Conservation (phyloP, 2,329 filamentous ascomycete genomes). For the Coniochaeta sp. region DNA sequence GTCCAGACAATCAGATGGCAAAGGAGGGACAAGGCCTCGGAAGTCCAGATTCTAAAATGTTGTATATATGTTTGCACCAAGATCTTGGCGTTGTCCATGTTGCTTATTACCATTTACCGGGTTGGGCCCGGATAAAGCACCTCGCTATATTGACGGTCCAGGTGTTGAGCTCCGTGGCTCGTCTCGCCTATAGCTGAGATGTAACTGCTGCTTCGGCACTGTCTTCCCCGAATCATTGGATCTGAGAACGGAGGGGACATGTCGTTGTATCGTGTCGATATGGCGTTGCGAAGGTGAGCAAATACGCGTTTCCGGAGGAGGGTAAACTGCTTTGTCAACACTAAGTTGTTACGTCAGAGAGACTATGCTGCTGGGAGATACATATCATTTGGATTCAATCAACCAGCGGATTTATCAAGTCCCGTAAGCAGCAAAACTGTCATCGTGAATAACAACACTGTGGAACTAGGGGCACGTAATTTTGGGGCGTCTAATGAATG, state of each 20-base stretch:
- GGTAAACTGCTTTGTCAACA: too few relatives aligned
- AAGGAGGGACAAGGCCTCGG: not conserved
- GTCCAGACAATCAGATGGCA: not conserved
- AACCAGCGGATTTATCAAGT: too few relatives aligned
- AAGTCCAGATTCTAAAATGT: not conserved
- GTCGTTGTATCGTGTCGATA: not conserved
- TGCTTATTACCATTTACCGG: not conserved
- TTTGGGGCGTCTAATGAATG: too few relatives aligned
- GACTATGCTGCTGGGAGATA: too few relatives aligned
- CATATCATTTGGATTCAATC: too few relatives aligned
- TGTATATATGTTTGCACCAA: not conserved
- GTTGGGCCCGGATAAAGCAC: not conserved
- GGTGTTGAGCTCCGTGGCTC: not conserved
- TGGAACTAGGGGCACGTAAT: too few relatives aligned
- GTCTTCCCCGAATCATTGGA: not conserved
- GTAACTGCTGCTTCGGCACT: not conserved
- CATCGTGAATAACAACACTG: too few relatives aligned
- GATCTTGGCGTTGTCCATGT: not conserved
- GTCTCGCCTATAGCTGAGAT: not conserved
- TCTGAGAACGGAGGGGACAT: not conserved
- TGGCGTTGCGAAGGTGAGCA: too few relatives aligned
- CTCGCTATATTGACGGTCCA: not conserved
- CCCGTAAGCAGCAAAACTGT: too few relatives aligned
- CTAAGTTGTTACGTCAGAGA: too few relatives aligned
- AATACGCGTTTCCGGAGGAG: too few relatives aligned